Evolutionary conservation across 345 rosid genomes (phyloP), one percentile per base, ranked within the genome.

Genomic region (Rhodamnia argentea): DNA sequence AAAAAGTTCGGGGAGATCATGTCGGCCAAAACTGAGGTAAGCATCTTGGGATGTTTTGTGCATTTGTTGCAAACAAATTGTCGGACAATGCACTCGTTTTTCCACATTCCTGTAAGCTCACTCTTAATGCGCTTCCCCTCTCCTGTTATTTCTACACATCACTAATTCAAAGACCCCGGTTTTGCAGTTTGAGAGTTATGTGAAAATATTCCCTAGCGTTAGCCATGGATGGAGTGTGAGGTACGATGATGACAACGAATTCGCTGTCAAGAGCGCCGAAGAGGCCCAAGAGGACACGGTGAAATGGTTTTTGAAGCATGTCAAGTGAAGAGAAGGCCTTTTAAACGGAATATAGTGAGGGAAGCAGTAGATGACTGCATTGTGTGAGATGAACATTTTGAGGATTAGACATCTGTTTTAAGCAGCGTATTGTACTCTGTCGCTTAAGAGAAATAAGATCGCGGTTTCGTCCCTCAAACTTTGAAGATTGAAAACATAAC

Each of bases 151-250:
- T 70, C 78, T 37, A 70, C 47, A 18, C 47, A 32, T 2, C 47
- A 32, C 52, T 16, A 58, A 70, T 51, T n/a, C 18, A 13, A 2
- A 22, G 23, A 32, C 44, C 20, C 22, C 2, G 4, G 32, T 18
- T 22, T 52, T 83, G 86, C 88, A 88, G 90, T 20, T 86, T 3
- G 85, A 88, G 58, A 26, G 84, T 52, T 86, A 85, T 23, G 83
- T 95, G 89, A 96, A 96, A 90, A 91, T 93, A 86, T 85, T 85
- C 88, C 94, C 94, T 2, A 88, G 92, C 5, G 95, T 93, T n/a
- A 56, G 87, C 5, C 96, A 96, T 27, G 98, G 98, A 57, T 96
- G 96, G 96, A 91, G 94, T 0, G 91, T 92, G 26, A 90, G 94
- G 87, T 95, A 94, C 89, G 85, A 89, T 5, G 85, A 37, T 0